These are phyloP conservation scores for Aspergillus puulaauensis DNA, from an alignment of 2,329 filamentous ascomycete species.

Conservation along the genomic window DNA sequence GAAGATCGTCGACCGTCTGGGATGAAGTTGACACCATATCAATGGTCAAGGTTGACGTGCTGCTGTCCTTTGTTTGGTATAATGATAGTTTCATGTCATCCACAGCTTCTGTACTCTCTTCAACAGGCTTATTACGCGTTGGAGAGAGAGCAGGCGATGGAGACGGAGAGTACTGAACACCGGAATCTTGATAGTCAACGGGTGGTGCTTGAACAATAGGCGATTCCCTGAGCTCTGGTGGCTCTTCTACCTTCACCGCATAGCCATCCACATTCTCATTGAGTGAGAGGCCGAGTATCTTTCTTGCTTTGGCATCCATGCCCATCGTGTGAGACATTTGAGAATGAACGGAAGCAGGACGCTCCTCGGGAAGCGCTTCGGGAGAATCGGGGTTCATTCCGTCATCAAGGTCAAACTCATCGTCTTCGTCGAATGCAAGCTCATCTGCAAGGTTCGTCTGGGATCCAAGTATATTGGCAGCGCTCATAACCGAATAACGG, in stretches of 20 bases:
- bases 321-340: conserved; percentile 34
- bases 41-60: conserved; percentile 31
- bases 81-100: neutral
- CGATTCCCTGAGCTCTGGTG: conserved; percentile 39
- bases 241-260: conserved; percentile 22
- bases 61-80: conserved; percentile 26
- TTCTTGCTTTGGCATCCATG: conserved; percentile 43
- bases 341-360: conserved; percentile 42
- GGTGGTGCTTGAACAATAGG: conserved; percentile 50
- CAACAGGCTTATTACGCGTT: conserved; percentile 11
- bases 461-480: conserved; percentile 52
- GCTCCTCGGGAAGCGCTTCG: conserved; percentile 45
- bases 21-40: conserved; percentile 44
- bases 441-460: conserved; percentile 83
- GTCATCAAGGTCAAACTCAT: conserved; percentile 64
- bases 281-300: conserved; percentile 46
- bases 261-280: conserved; percentile 26
- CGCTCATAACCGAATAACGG: conserved; percentile 69
- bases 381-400: conserved; percentile 62
- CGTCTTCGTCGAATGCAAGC: conserved; percentile 80
- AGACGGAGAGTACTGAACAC: conserved; percentile 80
- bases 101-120: conserved; percentile 1
- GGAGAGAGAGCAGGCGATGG: conserved; percentile 59
- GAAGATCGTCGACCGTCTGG: conserved; percentile 42
- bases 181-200: conserved; percentile 68